A percentile compares a stretch with the other conserved stretches of the same genome.
phyloP scores from a whole-genome alignment of 106 monocot species.

The Dendrobium catenatum region DNA sequence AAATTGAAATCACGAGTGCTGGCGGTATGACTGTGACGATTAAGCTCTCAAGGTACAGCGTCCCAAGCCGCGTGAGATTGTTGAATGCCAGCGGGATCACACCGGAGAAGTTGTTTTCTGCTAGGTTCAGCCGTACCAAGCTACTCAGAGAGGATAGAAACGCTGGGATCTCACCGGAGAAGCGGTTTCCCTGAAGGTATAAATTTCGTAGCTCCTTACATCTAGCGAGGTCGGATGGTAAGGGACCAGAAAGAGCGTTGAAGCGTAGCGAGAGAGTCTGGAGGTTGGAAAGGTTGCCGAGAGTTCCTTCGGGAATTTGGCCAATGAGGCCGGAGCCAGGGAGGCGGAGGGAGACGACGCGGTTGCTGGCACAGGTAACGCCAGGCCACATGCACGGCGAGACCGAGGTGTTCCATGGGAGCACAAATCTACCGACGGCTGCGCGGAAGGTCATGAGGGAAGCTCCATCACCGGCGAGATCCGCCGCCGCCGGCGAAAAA shows the following conservation, averaged over 20 bases:
- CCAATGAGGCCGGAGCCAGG: conserved; percentile 62
- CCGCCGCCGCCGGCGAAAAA: conserved; percentile 11
- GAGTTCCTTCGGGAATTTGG: conserved; percentile 38
- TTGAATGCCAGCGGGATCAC: conserved; percentile 35
- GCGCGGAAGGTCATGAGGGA: conserved; percentile 42
- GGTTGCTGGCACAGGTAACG: conserved; percentile 28
- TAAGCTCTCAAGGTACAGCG: conserved; percentile 43
- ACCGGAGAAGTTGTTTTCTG: conserved; percentile 57
- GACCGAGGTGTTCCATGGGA: conserved; percentile 38
- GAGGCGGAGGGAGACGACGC: conserved; percentile 60
- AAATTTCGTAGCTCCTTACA: conserved; percentile 40
- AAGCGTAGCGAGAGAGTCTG: conserved; percentile 60
- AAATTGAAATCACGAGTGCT: no score
- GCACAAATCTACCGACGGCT: conserved; percentile 30
- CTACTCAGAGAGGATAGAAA: conserved; percentile 20
- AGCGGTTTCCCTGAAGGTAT: conserved; percentile 54
- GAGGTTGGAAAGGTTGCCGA: conserved; percentile 65
- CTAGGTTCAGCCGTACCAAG: conserved; percentile 57
- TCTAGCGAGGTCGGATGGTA: conserved; percentile 52
- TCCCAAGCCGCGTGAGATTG: conserved; percentile 42
- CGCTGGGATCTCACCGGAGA: conserved; percentile 54
- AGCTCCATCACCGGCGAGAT: conserved; percentile 39
- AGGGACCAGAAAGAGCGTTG: conserved; percentile 55
- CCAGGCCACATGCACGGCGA: conserved; percentile 63
- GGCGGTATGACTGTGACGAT: no score